phyloP scores from a whole-genome alignment of 208 protist species.

The Naegleria fowleri region DNA sequence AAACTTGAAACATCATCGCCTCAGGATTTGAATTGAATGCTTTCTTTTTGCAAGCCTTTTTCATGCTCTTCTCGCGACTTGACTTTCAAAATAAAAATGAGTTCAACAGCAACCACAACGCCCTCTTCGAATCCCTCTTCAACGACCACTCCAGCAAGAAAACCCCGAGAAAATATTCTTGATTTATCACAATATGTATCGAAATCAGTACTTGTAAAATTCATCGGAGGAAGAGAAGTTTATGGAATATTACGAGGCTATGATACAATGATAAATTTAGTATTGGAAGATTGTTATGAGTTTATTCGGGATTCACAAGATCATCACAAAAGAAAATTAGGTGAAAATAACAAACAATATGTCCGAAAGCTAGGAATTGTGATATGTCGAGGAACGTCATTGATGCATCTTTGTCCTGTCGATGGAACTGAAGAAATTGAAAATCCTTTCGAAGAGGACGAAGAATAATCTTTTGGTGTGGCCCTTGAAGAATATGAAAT shows the following conservation, averaged over 20 bases:
- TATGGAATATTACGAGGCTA: conserved; percentile 38
- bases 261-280: conserved; percentile 36
- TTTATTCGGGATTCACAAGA: conserved; percentile 28
- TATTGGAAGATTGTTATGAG: conserved; percentile 36
- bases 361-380: conserved; percentile 37
- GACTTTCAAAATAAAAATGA: no score
- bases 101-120: no score
- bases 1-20: no score
- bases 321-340: conserved; percentile 20
- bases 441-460: conserved; percentile 37
- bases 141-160: not conserved
- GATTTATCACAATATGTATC: conserved; percentile 27
- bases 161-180: conserved; percentile 31
- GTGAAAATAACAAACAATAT: conserved; percentile 16
- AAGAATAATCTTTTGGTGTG: not conserved
- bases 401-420: conserved; percentile 30
- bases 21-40: no score
- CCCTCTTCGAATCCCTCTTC: no score
- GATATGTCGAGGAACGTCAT: conserved; percentile 33
- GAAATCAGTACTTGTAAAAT: conserved; percentile 20
- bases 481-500: no score
- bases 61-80: no score
- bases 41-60: no score
- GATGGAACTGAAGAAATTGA: conserved; percentile 43
- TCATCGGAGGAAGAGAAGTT: conserved; percentile 36